Conservation (phyloP, 345 rosid genomes). For the Reutealis trisperma region DNA sequence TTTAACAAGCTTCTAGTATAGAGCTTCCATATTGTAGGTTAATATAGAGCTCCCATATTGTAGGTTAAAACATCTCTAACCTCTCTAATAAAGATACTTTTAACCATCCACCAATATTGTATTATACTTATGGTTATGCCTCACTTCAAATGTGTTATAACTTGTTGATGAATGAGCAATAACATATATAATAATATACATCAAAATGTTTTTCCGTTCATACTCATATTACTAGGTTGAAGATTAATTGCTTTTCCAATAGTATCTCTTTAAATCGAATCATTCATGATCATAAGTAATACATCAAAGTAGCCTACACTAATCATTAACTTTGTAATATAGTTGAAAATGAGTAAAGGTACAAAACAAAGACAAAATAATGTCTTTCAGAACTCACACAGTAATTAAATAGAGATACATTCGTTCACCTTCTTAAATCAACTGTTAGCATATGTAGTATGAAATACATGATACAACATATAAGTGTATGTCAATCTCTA, state of each 20-base stretch:
- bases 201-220: neutral
- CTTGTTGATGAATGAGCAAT: neutral
- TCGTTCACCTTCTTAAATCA: neutral
- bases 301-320: neutral
- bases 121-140: neutral
- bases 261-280: neutral
- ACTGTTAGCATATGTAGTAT: neutral
- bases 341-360: neutral
- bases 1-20: too few relatives aligned
- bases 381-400: neutral
- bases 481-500: too few relatives aligned
- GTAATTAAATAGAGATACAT: slow-evolving; percentile 3
- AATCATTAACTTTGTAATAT: neutral
- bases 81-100: too few relatives aligned
- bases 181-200: neutral
- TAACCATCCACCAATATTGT: too few relatives aligned
- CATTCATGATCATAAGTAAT: neutral
- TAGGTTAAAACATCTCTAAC: neutral
- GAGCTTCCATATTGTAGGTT: too few relatives aligned
- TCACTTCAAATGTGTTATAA: neutral
- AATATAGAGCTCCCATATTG: too few relatives aligned
- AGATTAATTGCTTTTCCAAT: neutral
- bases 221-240: neutral
- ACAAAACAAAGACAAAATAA: neutral
- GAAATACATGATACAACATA: neutral